Conservation (phyloP, 805 yeast species). For the Candida hungchunana region DNA sequence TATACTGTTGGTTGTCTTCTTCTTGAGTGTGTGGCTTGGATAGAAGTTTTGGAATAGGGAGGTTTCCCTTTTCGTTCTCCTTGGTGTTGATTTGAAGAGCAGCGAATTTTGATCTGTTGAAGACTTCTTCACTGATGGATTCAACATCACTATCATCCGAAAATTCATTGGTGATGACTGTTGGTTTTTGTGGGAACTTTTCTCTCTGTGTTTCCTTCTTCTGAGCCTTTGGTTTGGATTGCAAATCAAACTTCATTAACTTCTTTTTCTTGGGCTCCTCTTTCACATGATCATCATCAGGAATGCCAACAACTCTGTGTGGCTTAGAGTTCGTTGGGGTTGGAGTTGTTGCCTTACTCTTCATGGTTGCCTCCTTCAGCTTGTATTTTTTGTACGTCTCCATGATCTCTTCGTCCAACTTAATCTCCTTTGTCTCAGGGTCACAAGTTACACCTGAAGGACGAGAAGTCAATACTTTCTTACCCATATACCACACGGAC, state of each 20-base stretch:
- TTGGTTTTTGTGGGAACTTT: not conserved
- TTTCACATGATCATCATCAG: too few relatives aligned
- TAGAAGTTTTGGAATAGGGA: too few relatives aligned
- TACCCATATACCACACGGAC: conserved; percentile 32
- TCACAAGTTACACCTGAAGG: conserved; percentile 29
- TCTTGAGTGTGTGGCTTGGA: not conserved
- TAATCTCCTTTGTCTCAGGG: conserved; percentile 12
- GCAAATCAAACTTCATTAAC: not conserved
- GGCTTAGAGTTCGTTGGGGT: too few relatives aligned
- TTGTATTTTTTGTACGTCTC: conserved; percentile 6
- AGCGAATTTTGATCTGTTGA: conserved; percentile 1
- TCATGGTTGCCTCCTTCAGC: conserved; percentile 2
- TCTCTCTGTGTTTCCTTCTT: conserved; percentile 1
- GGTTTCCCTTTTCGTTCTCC: not conserved
- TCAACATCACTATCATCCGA: conserved; percentile 1
- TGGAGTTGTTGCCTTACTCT: conserved; percentile 1
- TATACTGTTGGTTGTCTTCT: not conserved
- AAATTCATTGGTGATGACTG: conserved; percentile 1
- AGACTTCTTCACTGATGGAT: conserved; percentile 5
- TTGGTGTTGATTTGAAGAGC: not conserved
- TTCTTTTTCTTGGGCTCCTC: not conserved
- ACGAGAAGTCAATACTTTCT: conserved; percentile 26
- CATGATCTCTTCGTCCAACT: conserved; percentile 10
- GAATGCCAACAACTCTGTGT: too few relatives aligned
- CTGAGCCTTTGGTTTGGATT: not conserved